A percentile compares a stretch with the other conserved stretches of the same genome.
phyloP scores from a whole-genome alignment of 441 rosid species.

The Gossypium gossypioides region DNA sequence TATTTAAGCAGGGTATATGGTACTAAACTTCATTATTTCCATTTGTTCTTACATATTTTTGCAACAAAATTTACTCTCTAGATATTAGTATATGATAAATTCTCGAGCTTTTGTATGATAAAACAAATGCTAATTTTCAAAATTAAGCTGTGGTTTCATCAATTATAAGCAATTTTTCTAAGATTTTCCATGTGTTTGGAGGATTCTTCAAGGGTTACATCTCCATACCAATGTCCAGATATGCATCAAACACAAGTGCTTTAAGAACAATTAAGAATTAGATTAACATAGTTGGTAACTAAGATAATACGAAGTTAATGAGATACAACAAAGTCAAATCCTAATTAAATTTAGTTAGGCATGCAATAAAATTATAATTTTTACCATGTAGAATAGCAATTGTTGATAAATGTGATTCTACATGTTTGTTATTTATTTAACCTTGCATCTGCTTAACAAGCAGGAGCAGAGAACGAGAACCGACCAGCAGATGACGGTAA shows the following conservation, averaged over 20 bases:
- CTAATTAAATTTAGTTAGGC: background rate
- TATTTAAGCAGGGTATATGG: background rate
- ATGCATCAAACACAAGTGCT: background rate
- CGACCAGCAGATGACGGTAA: conserved; percentile 34
- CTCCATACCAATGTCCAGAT: background rate
- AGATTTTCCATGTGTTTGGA: background rate
- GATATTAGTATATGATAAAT: background rate
- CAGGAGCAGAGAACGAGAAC: conserved; percentile 60
- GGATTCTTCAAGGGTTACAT: background rate
- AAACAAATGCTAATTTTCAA: background rate
- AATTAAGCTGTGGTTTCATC: background rate
- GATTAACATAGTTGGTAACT: background rate
- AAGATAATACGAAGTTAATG: background rate
- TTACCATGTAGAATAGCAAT: background rate
- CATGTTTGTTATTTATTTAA: background rate
- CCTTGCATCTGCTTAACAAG: conserved; percentile 40
- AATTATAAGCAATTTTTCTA: background rate
- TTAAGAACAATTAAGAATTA: background rate
- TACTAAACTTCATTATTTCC: background rate
- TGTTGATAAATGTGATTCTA: background rate
- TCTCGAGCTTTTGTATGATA: background rate
- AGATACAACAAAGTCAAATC: background rate
- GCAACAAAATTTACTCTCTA: background rate
- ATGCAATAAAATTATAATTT: background rate
- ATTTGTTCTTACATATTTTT: background rate